phyloP scores from a whole-genome alignment of 2,329 filamentous ascomycete genomes.

The Stachybotrys elegans region DNA sequence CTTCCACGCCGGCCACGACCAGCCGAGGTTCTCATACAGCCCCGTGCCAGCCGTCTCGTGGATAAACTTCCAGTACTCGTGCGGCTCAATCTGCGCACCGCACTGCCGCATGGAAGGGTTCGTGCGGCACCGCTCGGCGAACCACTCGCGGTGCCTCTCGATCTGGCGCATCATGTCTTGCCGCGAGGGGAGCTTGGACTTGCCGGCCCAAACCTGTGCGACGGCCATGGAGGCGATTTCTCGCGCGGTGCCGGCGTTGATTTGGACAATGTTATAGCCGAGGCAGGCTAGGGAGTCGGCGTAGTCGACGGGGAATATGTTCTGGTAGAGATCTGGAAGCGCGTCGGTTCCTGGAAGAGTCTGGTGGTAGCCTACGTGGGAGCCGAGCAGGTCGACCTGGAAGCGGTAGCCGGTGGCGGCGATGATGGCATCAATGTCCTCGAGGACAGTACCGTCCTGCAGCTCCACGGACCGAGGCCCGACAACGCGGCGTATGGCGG shows the following conservation, averaged over 20 bases:
- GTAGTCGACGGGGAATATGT: constrained; percentile 33
- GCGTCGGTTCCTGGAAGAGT: constrained; percentile 10
- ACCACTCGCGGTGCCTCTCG: constrained; percentile 9
- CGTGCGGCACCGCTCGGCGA: constrained; percentile 7
- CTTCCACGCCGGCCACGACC: constrained; percentile 27
- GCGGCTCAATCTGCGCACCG: constrained; percentile 16
- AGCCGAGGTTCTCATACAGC: constrained; percentile 31
- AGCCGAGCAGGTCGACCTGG: constrained; percentile 15
- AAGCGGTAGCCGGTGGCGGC: constrained; percentile 26
- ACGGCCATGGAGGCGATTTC: constrained; percentile 36
- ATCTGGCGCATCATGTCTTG: constrained; percentile 25
- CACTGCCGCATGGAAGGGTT: constrained; percentile 9
- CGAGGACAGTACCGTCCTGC: constrained; percentile 17
- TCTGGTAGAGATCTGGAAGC: constrained; percentile 31
- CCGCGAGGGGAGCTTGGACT: constrained; percentile 25
- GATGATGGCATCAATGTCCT: constrained; percentile 21
- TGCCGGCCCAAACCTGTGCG: constrained; percentile 34
- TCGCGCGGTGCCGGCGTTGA: constrained; percentile 26
- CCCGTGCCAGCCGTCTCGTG: constrained; percentile 35
- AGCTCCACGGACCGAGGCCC: constrained; percentile 16
- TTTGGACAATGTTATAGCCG: constrained; percentile 25
- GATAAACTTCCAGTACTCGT: constrained; percentile 30
- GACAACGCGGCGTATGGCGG: constrained; percentile 8
- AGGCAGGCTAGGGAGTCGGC: constrained; percentile 35
- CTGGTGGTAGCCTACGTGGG: constrained; percentile 4